These are phyloP conservation scores for Aureobasidium sp. DNA, from an alignment of 2,329 filamentous ascomycete species.

Conservation along the genomic window DNA sequence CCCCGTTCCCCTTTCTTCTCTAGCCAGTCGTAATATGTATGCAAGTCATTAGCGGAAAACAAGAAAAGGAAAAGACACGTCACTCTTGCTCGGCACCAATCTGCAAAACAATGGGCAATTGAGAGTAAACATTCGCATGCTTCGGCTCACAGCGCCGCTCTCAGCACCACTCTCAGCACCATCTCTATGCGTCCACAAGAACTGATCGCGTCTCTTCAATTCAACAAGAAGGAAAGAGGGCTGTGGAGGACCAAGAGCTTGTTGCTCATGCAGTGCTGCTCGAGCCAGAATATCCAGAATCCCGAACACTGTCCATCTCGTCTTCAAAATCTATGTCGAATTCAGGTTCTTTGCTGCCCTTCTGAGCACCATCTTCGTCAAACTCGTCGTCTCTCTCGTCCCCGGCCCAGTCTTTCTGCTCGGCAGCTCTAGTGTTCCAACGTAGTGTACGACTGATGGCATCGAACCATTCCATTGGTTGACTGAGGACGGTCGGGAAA, in stretches of 20 bases:
- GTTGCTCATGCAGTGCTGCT: conserved; percentile 15
- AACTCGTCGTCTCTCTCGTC: conserved; percentile 34
- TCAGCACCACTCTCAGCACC: neutral
- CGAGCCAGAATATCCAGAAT: conserved; percentile 24
- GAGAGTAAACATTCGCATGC: neutral
- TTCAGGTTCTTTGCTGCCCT: conserved; percentile 46
- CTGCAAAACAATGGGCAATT: neutral
- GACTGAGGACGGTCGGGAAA: conserved; percentile 90
- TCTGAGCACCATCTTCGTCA: conserved; percentile 39
- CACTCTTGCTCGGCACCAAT: neutral
- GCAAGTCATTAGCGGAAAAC: neutral
- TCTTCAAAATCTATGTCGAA: conserved; percentile 88
- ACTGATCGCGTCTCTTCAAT: neutral
- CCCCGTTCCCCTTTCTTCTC: neutral
- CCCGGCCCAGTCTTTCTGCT: conserved; percentile 73
- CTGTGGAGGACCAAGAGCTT: neutral
- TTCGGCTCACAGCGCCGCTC: neutral
- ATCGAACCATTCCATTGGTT: conserved; percentile 91
- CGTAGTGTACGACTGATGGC: conserved; percentile 84
- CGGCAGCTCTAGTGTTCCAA: conserved; percentile 90
- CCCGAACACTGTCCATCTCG: conserved; percentile 33
- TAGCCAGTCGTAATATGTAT: neutral
- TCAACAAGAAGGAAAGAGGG: neutral
- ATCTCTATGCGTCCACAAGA: neutral
- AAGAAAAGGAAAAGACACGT: neutral